A percentile compares a stretch with the other conserved stretches of the same genome.
phyloP scores from a whole-genome alignment of 1,284 basidiomycete species.

The Cutaneotrichosporon dermatis region DNA sequence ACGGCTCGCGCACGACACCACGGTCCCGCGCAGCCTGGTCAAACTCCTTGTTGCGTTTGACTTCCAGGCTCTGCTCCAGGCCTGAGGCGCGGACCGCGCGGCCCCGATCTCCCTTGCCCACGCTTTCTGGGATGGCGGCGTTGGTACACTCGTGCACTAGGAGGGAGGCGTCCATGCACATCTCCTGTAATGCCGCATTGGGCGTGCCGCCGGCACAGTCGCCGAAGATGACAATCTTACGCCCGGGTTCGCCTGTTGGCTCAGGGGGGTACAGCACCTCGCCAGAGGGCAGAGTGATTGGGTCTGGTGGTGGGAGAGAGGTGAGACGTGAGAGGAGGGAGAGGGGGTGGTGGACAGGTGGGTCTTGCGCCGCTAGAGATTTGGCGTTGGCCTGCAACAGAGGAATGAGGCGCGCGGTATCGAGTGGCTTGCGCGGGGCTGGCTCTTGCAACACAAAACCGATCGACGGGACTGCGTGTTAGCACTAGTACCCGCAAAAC shows the following conservation, averaged over 20 bases:
- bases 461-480: conserved; percentile 66
- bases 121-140: conserved; percentile 60
- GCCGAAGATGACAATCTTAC: conserved; percentile 51
- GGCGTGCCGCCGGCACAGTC: conserved; percentile 44
- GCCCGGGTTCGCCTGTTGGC: conserved; percentile 42
- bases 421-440: conserved; percentile 45
- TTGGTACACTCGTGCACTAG: conserved; percentile 77
- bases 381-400: conserved; percentile 49
- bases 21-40: conserved; percentile 20
- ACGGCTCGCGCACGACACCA: conserved; percentile 13
- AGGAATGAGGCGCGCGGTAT: conserved; percentile 42
- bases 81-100: conserved; percentile 32
- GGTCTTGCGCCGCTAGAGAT: conserved; percentile 55
- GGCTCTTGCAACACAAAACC: conserved; percentile 74
- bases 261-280: conserved; percentile 67
- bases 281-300: conserved; percentile 70
- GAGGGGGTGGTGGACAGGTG: conserved; percentile 63
- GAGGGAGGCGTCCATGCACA: conserved; percentile 40
- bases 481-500: not conserved
- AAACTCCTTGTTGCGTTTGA: conserved; percentile 30
- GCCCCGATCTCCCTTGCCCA: conserved; percentile 42
- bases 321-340: conserved; percentile 66
- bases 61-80: conserved; percentile 42
- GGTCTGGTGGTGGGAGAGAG: conserved; percentile 53
- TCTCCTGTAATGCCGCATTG: conserved; percentile 32